These are phyloP conservation scores for Adansonia madagascariensis DNA, from an alignment of 441 rosid genomes.

Conservation along the genomic window DNA sequence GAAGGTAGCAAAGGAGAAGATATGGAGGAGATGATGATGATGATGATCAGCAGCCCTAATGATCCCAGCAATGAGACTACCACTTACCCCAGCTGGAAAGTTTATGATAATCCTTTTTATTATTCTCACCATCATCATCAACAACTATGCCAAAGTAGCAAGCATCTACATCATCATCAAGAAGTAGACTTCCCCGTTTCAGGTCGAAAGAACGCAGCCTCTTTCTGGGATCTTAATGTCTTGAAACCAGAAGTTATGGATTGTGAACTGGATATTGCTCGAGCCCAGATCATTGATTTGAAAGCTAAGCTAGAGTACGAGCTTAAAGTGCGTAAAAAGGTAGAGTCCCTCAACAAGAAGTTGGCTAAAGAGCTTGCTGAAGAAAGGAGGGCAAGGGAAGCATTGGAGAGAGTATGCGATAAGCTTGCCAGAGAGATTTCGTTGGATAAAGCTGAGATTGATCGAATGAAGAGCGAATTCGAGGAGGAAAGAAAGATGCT, in stretches of 20 bases:
- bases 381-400: constrained; percentile 63
- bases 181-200: constrained; percentile 39
- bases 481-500: constrained; percentile 85
- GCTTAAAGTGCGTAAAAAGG: constrained; percentile 58
- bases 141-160: constrained; percentile 35
- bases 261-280: constrained; percentile 53
- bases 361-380: constrained; percentile 65
- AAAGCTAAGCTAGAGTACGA: constrained; percentile 73
- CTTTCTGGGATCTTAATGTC: constrained; percentile 67
- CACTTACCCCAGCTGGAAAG: constrained; percentile 69
- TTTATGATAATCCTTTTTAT: constrained; percentile 76
- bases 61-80: constrained; percentile 33
- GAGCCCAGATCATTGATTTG: constrained; percentile 57
- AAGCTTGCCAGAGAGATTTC: constrained; percentile 63
- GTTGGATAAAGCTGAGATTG: constrained; percentile 52
- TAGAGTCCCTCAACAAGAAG: constrained; percentile 57
- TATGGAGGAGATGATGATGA: constrained; percentile 43
- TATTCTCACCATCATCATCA: constrained; percentile 41
- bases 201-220: constrained; percentile 48
- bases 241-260: constrained; percentile 57
- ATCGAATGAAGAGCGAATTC: constrained; percentile 55
- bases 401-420: constrained; percentile 59
- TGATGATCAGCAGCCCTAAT: constrained; percentile 43
- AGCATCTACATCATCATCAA: constrained; percentile 33
- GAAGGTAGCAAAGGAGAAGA: constrained; percentile 22